A percentile compares a stretch with the other conserved stretches of the same genome.
These are phyloP conservation scores for Lantana camara DNA, from an alignment of 257 asterid genomes.

Conservation along the genomic window DNA sequence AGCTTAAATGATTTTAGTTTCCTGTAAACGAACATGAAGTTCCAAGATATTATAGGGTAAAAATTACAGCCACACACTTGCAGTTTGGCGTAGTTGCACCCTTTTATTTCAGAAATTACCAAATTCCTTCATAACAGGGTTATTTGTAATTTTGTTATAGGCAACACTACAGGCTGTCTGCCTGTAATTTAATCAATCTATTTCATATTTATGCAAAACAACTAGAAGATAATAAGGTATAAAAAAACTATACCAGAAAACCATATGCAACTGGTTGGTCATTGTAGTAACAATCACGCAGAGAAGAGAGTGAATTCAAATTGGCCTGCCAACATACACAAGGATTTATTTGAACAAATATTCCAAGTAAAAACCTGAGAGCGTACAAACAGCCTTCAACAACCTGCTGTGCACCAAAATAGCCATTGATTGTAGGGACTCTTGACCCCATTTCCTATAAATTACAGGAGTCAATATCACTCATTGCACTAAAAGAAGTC, in stretches of 20 bases:
- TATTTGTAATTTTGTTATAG: no score
- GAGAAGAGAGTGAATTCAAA: conserved; percentile 34
- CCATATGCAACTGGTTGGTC: conserved; percentile 39
- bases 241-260: conserved; percentile 35
- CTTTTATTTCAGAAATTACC: no score
- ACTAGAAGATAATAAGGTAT: no score
- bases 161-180: no score
- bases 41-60: neutral
- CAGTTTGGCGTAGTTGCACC: no score
- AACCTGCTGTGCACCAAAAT: conserved; percentile 34
- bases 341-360: neutral
- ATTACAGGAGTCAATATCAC: conserved; percentile 8
- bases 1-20: no score
- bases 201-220: conserved; percentile 12
- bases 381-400: conserved; percentile 32
- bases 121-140: no score
- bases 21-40: neutral
- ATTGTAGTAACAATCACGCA: conserved; percentile 39
- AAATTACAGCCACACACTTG: no score
- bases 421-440: conserved; percentile 30
- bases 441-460: conserved; percentile 32
- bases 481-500: conserved; percentile 8
- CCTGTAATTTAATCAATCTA: neutral
- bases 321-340: conserved; percentile 33
- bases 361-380: neutral